phyloP scores from a whole-genome alignment of 164 flowering plant genomes.

The Platanus orientalis region DNA sequence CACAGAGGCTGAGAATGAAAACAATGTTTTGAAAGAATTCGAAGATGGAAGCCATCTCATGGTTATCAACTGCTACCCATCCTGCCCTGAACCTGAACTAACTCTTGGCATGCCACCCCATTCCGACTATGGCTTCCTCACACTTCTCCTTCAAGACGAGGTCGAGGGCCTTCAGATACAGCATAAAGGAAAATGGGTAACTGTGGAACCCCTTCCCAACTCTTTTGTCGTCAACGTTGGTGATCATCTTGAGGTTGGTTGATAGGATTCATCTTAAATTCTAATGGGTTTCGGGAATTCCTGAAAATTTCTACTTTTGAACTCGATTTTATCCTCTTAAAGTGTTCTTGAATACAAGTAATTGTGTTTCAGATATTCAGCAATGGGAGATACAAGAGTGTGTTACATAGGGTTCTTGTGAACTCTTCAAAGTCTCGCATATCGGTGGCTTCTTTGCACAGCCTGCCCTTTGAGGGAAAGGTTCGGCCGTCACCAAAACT shows the following conservation, averaged over 20 bases:
- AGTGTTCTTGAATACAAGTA: too few relatives aligned
- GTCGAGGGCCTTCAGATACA: slow-evolving; percentile 66
- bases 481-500: slow-evolving; percentile 56
- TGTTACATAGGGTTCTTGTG: slow-evolving; percentile 65
- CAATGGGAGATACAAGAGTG: slow-evolving; percentile 87
- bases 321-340: too few relatives aligned
- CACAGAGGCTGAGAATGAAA: slow-evolving; percentile 13
- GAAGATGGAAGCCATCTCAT: slow-evolving; percentile 75
- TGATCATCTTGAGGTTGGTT: slow-evolving; percentile 66
- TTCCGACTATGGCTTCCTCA: slow-evolving; percentile 86
- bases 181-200: slow-evolving; percentile 49
- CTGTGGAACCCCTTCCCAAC: slow-evolving; percentile 54
- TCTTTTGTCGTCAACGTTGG: slow-evolving; percentile 82
- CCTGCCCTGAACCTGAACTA: slow-evolving; percentile 79
- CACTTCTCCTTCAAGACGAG: slow-evolving; percentile 77
- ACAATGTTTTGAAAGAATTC: slow-evolving; percentile 33
- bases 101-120: slow-evolving; percentile 91
- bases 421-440: slow-evolving; percentile 47
- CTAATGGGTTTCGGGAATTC: neutral
- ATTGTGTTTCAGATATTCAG: slow-evolving; percentile 65
- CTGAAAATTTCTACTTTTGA: too few relatives aligned
- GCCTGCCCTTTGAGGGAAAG: slow-evolving; percentile 35
- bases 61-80: slow-evolving; percentile 71
- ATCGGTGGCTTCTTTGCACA: slow-evolving; percentile 77
- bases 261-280: neutral